phyloP scores from a whole-genome alignment of 208 protist species.

The Leishmania amazonensis region DNA sequence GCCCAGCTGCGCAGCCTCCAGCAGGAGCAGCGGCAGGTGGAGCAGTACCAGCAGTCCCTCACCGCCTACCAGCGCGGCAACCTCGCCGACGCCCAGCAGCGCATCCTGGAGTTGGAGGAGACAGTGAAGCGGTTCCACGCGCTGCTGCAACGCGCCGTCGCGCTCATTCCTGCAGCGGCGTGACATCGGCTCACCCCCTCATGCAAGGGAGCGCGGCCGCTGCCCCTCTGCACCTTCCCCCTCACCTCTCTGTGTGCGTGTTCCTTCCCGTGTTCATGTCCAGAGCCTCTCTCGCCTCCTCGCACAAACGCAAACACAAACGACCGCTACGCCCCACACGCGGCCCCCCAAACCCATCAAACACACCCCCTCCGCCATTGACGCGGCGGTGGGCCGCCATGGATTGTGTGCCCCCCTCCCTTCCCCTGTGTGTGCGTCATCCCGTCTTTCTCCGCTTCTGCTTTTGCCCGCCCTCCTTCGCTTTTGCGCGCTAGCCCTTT shows the following conservation, averaged over 20 bases:
- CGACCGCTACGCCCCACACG: not conserved
- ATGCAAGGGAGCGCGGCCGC: not conserved
- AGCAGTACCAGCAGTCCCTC: slow-evolving; percentile 18
- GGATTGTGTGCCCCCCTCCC: not conserved
- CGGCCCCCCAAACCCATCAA: not conserved
- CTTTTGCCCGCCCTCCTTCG: too few species aligned
- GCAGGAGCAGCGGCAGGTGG: slow-evolving; percentile 29
- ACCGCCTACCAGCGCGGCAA: slow-evolving; percentile 24
- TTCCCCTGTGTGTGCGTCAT: not conserved
- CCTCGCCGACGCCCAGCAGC: slow-evolving; percentile 36
- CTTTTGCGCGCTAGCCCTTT: not conserved
- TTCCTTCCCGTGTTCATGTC: not conserved
- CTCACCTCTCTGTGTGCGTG: not conserved
- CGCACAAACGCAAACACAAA: not conserved
- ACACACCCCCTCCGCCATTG: accelerated
- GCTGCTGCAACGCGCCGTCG: slow-evolving; percentile 49
- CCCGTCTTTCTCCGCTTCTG: too few species aligned
- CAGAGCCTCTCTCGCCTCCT: not conserved
- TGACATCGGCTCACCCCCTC: not conserved
- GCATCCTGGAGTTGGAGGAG: slow-evolving; percentile 62
- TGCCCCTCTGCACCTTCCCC: not conserved
- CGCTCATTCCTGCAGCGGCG: slow-evolving; percentile 39
- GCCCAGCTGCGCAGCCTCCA: slow-evolving; percentile 19
- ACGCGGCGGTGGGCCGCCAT: too few species aligned
- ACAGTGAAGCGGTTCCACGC: slow-evolving; percentile 52